Evolutionary conservation across 192 early-diverging fungal genomes (phyloP).

Genomic region (Geosiphon pyriformis): DNA sequence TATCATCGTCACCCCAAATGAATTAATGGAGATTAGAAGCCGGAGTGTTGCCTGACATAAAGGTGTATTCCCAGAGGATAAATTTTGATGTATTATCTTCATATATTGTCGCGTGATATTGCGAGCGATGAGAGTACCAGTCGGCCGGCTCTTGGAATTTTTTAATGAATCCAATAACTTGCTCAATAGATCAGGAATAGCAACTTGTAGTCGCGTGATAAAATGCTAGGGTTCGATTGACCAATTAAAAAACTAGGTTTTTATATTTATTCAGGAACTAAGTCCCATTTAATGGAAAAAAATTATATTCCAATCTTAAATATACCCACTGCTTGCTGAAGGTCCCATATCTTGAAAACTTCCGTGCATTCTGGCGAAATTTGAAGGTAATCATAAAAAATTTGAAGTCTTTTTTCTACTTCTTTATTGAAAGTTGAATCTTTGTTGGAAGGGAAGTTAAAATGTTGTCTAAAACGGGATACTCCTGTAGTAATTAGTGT

Average conservation of each 20-base stretch:
- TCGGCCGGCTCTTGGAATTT: slow-evolving; percentile 28
- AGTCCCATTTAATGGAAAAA: background rate
- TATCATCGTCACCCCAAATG: slow-evolving; percentile 48
- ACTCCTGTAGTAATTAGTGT: background rate
- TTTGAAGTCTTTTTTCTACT: background rate
- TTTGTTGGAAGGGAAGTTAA: background rate
- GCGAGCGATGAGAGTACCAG: slow-evolving; percentile 37
- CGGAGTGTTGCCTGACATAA: slow-evolving; percentile 57
- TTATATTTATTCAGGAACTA: background rate
- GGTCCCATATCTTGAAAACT: slow-evolving; percentile 59
- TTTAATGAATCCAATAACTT: slow-evolving; percentile 49
- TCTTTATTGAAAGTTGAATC: background rate
- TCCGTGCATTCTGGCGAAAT: slow-evolving; percentile 52
- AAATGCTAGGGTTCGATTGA: slow-evolving; percentile 32
- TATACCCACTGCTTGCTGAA: slow-evolving; percentile 47
- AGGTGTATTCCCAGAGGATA: slow-evolving; percentile 53
- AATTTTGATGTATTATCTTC: slow-evolving; percentile 55
- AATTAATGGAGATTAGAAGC: slow-evolving; percentile 58
- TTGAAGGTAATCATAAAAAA: slow-evolving; percentile 50
- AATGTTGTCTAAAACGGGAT: slow-evolving; percentile 5
- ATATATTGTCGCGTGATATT: slow-evolving; percentile 62
- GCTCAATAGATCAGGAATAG: slow-evolving; percentile 57
- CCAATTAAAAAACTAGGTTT: background rate
- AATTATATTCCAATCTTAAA: background rate
- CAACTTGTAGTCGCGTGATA: slow-evolving; percentile 48